These are phyloP conservation scores for Diaporthe caulivora DNA, from an alignment of 2,329 filamentous ascomycete genomes.

Conservation along the genomic window DNA sequence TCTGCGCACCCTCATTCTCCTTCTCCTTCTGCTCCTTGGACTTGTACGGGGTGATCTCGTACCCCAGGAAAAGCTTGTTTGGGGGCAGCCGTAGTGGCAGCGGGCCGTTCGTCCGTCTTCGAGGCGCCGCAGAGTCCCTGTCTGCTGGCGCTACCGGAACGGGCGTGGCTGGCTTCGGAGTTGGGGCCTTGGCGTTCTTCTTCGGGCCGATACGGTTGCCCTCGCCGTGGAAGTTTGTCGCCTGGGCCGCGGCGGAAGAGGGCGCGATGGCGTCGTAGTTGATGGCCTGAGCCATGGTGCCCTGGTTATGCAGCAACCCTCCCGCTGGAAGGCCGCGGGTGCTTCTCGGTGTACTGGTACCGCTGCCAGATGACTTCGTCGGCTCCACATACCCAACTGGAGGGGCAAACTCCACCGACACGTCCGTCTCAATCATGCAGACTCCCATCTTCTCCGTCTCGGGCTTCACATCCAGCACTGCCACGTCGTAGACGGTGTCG, in stretches of 20 bases:
- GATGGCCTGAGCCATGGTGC: slow-evolving; percentile 97
- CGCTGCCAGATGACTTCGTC: slow-evolving; percentile 72
- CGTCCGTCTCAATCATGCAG: slow-evolving; percentile 95
- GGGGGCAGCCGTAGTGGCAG: slow-evolving; percentile 86
- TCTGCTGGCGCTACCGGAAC: slow-evolving; percentile 68
- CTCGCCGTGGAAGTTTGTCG: slow-evolving; percentile 83
- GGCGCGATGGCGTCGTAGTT: slow-evolving; percentile 94
- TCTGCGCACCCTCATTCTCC: slow-evolving; percentile 72
- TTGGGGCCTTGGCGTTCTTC: slow-evolving; percentile 81
- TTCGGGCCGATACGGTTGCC: slow-evolving; percentile 88
- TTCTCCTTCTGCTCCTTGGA: slow-evolving; percentile 79
- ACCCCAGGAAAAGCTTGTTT: slow-evolving; percentile 97
- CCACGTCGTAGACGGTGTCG: slow-evolving; percentile 91
- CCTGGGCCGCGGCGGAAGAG: slow-evolving; percentile 73
- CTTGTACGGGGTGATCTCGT: slow-evolving; percentile 90
- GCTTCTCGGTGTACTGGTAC: slow-evolving; percentile 88
- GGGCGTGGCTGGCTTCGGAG: slow-evolving; percentile 80
- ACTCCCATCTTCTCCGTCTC: slow-evolving; percentile 86
- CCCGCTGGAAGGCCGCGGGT: slow-evolving; percentile 74
- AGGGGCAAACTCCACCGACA: slow-evolving; percentile 95
- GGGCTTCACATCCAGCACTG: slow-evolving; percentile 93
- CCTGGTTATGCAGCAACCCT: slow-evolving; percentile 83
- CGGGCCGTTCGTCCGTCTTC: slow-evolving; percentile 77
- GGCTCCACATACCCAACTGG: slow-evolving; percentile 96
- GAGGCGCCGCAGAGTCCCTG: slow-evolving; percentile 49